Percentiles rank a stretch among this genome's conserved stretches.
Conservation (phyloP, 305 asterid species). For the Fraxinus ornus region DNA sequence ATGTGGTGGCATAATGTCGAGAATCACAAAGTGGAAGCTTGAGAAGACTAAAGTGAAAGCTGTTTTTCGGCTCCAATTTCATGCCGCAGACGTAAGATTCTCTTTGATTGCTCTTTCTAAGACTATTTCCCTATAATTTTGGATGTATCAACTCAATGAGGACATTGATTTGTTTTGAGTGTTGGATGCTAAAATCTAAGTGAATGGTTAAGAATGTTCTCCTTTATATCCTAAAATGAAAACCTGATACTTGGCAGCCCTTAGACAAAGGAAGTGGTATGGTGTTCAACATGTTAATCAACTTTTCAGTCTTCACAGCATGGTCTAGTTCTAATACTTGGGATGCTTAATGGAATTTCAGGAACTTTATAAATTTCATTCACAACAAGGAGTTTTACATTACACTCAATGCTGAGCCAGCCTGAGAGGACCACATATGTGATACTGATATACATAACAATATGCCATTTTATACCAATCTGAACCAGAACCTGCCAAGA, state of each 20-base stretch:
- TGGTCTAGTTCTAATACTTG: not conserved
- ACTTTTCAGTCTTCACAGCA: not conserved
- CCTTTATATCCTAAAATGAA: not conserved
- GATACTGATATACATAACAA: not conserved
- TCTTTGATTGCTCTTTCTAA: not conserved
- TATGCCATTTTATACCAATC: not conserved
- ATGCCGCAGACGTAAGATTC: conserved; percentile 83
- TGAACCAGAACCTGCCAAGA: not conserved
- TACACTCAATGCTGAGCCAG: not conserved
- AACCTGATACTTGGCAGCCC: not conserved
- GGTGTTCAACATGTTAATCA: not conserved
- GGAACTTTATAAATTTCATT: not conserved
- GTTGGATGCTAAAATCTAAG: not conserved
- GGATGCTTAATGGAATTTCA: not conserved
- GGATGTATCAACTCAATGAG: not conserved
- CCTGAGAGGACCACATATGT: not conserved
- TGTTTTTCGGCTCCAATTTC: conserved; percentile 97
- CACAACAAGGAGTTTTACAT: not conserved
- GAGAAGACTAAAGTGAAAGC: conserved; percentile 98
- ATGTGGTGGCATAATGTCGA: conserved; percentile 67
- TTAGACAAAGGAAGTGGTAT: not conserved
- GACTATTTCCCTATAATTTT: not conserved
- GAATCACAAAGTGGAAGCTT: conserved; percentile 92
- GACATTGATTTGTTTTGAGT: not conserved
- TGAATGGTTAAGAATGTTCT: not conserved